phyloP scores from a whole-genome alignment of 208 protist species.

The Acanthamoeba castellanii region DNA sequence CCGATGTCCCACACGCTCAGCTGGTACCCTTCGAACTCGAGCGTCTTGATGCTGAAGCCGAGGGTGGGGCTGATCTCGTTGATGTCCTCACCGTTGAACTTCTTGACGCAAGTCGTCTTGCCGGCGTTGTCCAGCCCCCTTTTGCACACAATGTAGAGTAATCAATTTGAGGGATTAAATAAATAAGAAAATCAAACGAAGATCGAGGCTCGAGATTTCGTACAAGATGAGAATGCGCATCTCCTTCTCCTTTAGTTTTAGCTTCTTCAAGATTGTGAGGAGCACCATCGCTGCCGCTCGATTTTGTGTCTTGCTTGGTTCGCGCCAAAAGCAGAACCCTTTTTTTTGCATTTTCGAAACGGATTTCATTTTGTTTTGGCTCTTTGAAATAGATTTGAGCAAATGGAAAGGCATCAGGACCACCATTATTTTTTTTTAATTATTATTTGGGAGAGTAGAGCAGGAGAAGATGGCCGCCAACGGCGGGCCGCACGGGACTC shows the following conservation, averaged over 20 bases:
- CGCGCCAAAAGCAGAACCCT: too few species aligned
- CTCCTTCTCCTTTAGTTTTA: slow-evolving; percentile 99
- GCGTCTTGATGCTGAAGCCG: slow-evolving; percentile 99
- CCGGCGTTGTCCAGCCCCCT: slow-evolving; percentile 97
- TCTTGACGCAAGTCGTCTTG: slow-evolving; percentile 99
- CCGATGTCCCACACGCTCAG: slow-evolving; percentile 99
- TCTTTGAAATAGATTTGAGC: too few species aligned
- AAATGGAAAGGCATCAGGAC: too few species aligned
- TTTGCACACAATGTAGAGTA: not conserved
- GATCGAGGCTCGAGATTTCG: not conserved
- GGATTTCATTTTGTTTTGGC: too few species aligned
- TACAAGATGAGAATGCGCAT: slow-evolving; percentile 98
- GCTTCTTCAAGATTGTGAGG: slow-evolving; percentile 98
- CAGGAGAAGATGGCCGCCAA: too few species aligned
- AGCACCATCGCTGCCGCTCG: slow-evolving; percentile 94
- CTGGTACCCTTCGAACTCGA: slow-evolving; percentile 96
- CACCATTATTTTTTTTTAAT: too few species aligned
- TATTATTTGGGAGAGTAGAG: too few species aligned
- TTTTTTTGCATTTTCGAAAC: too few species aligned
- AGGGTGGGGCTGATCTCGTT: slow-evolving; percentile 97
- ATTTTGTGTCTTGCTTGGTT: too few species aligned
- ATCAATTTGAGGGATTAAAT: not conserved
- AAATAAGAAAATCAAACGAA: slow-evolving; percentile 32
- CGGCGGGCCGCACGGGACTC: too few species aligned
- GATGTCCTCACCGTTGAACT: slow-evolving; percentile 98